phyloP scores from a whole-genome alignment of 2,329 filamentous ascomycete genomes.

The Falciphora oryzae region DNA sequence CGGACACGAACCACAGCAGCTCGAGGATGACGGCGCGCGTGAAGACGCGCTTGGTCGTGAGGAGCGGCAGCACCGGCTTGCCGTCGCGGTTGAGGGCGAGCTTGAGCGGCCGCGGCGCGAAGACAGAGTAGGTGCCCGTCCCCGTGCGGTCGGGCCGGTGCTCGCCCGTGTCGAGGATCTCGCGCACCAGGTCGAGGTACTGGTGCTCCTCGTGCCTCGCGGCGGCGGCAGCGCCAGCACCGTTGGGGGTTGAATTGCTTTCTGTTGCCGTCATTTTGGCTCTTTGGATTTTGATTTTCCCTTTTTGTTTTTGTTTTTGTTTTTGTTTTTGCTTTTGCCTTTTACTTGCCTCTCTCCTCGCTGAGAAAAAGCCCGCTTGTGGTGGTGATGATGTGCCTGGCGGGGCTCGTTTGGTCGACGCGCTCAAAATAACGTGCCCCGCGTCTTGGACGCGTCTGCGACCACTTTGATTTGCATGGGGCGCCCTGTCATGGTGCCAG shows the following conservation, averaged over 20 bases:
- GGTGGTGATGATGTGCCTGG: too few relatives aligned
- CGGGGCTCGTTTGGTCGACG: background rate
- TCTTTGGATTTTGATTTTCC: background rate
- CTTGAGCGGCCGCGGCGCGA: slow-evolving; percentile 79
- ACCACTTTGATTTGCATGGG: background rate
- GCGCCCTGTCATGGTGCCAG: background rate
- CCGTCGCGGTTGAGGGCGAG: slow-evolving; percentile 68
- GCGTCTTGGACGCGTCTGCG: background rate
- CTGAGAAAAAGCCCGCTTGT: too few relatives aligned
- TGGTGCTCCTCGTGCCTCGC: slow-evolving; percentile 77
- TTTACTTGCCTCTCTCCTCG: background rate
- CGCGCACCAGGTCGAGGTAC: slow-evolving; percentile 82
- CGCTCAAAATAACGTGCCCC: background rate
- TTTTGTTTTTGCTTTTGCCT: background rate
- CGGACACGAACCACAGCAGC: slow-evolving; percentile 91
- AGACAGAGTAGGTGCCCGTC: slow-evolving; percentile 85
- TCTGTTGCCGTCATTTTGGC: background rate
- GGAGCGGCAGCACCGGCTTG: slow-evolving; percentile 68
- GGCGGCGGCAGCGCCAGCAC: background rate
- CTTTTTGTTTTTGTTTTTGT: background rate
- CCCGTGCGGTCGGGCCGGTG: slow-evolving; percentile 90
- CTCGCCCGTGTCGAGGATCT: slow-evolving; percentile 79
- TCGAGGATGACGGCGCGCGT: slow-evolving; percentile 83
- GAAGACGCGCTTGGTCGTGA: slow-evolving; percentile 97
- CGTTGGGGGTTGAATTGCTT: background rate